Base-by-base conservation (phyloP, 1,284 basidiomycete genomes). In the Abortiporus biennis region DNA sequence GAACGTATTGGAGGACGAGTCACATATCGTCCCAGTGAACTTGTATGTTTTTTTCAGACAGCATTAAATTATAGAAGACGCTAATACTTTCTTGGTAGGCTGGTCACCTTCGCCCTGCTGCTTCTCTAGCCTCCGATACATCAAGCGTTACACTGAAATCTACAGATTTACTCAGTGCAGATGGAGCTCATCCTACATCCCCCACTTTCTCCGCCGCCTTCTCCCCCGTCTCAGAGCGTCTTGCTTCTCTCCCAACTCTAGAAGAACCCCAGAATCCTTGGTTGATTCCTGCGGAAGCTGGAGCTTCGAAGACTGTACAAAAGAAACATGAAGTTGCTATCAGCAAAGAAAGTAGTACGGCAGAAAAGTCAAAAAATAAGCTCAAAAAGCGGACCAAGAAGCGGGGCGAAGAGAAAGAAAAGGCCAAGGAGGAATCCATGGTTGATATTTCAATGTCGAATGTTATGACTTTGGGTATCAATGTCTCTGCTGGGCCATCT, bases 391-490 rank as follows among this genome's bases (percentile, higher is more conserved):
- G 72, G 49, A 63, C 58, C 27, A 64, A 61, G 51, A 81, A 81
- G 52, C 61, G 64, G 6, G 69, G 65, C 4, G 78, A 76, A 19
- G 78, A 75, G 45, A 71, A 68, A 46, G 72, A 67, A 46, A 75
- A 72, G 45, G 74, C 71, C 1, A 67, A 66, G 46, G 84, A 88
- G 30, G 92, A 94, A 49, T 87, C 85, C 0, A 60, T 64, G 3
- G 77, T 95, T 15, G 90, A 93, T 50, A 86, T 96, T 45, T 73
- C 77, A 6, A 54, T 78, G 45, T 68, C 78, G 44, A 67, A 73
- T 21, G 67, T 78, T 12, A 61, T 87, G 37, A 64, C 63, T 1
- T 47, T 74, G 23, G 54, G 49, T n/a, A 38, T 48, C 12, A 55
- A 43, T 29, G 42, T 25, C 12, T 31, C 44, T 19, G 47, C 51